Conservation (phyloP, 768 basidiomycete genomes). For the Melanogaster broomeanus region DNA sequence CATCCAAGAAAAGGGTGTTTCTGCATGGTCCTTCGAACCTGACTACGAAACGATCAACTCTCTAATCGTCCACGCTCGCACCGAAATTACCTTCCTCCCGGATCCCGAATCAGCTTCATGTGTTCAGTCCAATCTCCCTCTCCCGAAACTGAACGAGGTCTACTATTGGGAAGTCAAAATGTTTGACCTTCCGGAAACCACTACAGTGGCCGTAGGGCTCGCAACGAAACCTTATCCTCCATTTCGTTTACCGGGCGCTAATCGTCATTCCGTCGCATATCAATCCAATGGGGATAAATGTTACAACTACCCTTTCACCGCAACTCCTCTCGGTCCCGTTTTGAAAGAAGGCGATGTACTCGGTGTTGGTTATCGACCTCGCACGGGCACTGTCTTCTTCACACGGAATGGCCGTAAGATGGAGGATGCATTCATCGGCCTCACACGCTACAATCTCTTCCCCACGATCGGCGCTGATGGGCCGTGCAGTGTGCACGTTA, state of each 20-base stretch:
- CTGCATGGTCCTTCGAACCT: conserved; percentile 99
- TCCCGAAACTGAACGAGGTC: conserved; percentile 97
- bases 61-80: conserved; percentile 90
- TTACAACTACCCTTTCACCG: conserved; percentile 94
- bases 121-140: conserved; percentile 94
- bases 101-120: conserved; percentile 92
- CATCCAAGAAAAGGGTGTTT: conserved; percentile 99
- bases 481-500: conserved; percentile 95
- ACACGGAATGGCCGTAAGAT: conserved; percentile 97
- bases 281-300: conserved; percentile 97
- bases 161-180: conserved; percentile 99
- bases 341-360: conserved; percentile 95
- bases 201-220: conserved; percentile 88
- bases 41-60: conserved; percentile 95
- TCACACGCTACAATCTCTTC: conserved; percentile 92
- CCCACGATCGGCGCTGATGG: conserved; percentile 97
- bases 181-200: conserved; percentile 91
- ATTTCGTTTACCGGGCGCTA: conserved; percentile 88
- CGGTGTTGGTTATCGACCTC: conserved; percentile 93
- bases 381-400: conserved; percentile 98
- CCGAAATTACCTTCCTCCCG: conserved; percentile 97
- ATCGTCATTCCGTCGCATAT: conserved; percentile 89
- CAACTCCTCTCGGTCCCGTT: conserved; percentile 76
- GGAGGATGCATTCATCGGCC: conserved; percentile 92
- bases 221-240: conserved; percentile 97